These are phyloP conservation scores for Rhizopus sp. DNA, from an alignment of 371 early-diverging fungal genomes.

Conservation along the genomic window DNA sequence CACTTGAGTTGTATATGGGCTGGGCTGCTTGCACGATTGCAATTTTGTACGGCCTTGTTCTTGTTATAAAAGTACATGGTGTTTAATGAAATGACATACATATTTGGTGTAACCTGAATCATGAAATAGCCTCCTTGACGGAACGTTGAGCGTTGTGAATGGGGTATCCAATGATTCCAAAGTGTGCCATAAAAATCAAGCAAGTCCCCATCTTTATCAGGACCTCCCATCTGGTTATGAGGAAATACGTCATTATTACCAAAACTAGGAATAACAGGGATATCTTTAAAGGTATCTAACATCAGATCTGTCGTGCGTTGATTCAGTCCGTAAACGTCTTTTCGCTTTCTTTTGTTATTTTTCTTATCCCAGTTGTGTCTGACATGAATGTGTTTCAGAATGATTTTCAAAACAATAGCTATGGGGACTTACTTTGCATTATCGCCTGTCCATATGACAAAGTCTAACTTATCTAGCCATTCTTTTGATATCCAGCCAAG, in stretches of 20 bases:
- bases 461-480: conserved; percentile 65
- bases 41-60: conserved; percentile 72
- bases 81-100: conserved; percentile 66
- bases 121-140: conserved; percentile 72
- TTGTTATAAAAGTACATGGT: conserved; percentile 72
- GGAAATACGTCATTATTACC: conserved; percentile 87
- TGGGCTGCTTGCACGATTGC: conserved; percentile 54
- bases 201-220: conserved; percentile 22
- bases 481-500: conserved; percentile 64
- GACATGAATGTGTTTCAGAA: neutral
- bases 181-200: conserved; percentile 47
- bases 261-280: conserved; percentile 64
- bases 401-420: neutral
- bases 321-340: conserved; percentile 58
- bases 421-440: conserved; percentile 58
- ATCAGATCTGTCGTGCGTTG: conserved; percentile 39
- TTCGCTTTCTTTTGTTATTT: conserved; percentile 54
- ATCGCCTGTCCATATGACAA: conserved; percentile 84
- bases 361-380: conserved; percentile 79
- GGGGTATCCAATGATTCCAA: conserved; percentile 65
- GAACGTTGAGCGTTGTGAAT: conserved; percentile 58
- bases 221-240: conserved; percentile 58
- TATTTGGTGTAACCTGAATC: conserved; percentile 51
- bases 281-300: conserved; percentile 32
- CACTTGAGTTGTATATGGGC: conserved; percentile 71